Conservation (phyloP, 2,329 filamentous ascomycete genomes). For the Capronia americana region DNA sequence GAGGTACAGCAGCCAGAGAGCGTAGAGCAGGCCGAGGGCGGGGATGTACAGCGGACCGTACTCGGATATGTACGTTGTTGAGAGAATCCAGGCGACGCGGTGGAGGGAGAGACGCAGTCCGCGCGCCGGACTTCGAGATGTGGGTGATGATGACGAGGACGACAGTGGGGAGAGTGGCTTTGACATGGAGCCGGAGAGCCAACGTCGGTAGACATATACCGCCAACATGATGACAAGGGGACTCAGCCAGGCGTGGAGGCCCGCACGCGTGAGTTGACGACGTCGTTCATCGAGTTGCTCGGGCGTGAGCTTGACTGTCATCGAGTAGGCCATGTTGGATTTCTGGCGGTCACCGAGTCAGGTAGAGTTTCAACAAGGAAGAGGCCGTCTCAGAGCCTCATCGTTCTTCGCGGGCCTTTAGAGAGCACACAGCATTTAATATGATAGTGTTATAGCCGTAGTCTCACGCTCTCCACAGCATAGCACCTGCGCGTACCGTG, state of each 20-base stretch:
- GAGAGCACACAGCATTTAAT: background rate
- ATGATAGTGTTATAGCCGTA: background rate
- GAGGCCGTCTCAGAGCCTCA: background rate
- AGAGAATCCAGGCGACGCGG: conserved; percentile 32
- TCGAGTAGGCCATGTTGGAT: conserved; percentile 52
- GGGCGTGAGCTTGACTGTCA: conserved; percentile 55
- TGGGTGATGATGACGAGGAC: background rate
- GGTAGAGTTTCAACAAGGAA: background rate
- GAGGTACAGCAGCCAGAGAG: conserved; percentile 36
- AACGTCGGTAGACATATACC: conserved; percentile 44
- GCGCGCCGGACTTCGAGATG: background rate
- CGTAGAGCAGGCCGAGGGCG: conserved; percentile 32
- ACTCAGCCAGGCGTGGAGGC: conserved; percentile 62
- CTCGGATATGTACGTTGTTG: conserved; percentile 32
- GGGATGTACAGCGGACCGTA: conserved; percentile 36
- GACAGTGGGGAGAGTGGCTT: conserved; percentile 23
- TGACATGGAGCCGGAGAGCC: background rate
- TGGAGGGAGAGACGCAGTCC: conserved; percentile 15
- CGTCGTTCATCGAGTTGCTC: conserved; percentile 59
- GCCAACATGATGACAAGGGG: conserved; percentile 54
- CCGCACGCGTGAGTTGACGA: conserved; percentile 61
- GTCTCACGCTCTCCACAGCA: background rate
- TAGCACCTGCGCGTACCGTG: background rate
- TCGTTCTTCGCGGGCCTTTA: background rate
- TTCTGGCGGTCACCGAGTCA: background rate